A percentile compares a stretch with the other conserved stretches of the same genome.
phyloP scores from a whole-genome alignment of 73 alveolate genomes.

The Tetrahymena thermophila region DNA sequence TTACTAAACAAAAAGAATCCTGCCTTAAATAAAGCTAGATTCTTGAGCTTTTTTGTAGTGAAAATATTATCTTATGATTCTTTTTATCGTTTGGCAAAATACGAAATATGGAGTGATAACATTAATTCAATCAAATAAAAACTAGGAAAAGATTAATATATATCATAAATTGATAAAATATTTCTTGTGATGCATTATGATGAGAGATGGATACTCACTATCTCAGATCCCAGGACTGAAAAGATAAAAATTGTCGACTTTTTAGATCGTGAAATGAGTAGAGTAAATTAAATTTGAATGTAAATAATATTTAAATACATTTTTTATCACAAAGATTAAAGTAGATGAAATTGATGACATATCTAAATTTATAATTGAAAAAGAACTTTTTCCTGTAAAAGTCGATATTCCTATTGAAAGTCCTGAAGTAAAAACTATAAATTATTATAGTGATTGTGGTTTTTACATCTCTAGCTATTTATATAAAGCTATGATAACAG shows the following conservation, averaged over 20 bases:
- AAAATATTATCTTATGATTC: not conserved
- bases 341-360: not conserved
- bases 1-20: not conserved
- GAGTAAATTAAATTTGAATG: not conserved
- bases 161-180: not conserved
- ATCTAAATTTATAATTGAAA: not conserved
- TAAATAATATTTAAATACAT: too few relatives aligned
- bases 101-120: not conserved
- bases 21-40: not conserved
- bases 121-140: not conserved
- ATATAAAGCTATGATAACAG: not conserved
- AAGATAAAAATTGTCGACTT: not conserved
- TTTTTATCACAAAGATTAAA: not conserved
- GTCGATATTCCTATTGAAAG: not conserved
- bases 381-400: not conserved
- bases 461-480: not conserved
- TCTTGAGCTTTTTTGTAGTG: not conserved
- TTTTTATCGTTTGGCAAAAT: not conserved
- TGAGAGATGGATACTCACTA: not conserved
- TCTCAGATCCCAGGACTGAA: not conserved
- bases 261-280: not conserved
- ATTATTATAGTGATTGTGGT: not conserved
- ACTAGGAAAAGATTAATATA: not conserved
- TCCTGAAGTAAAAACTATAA: not conserved
- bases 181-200: not conserved